These are phyloP conservation scores for Sporothrix euskadiensis DNA, from an alignment of 2,329 filamentous ascomycete genomes.

Conservation along the genomic window DNA sequence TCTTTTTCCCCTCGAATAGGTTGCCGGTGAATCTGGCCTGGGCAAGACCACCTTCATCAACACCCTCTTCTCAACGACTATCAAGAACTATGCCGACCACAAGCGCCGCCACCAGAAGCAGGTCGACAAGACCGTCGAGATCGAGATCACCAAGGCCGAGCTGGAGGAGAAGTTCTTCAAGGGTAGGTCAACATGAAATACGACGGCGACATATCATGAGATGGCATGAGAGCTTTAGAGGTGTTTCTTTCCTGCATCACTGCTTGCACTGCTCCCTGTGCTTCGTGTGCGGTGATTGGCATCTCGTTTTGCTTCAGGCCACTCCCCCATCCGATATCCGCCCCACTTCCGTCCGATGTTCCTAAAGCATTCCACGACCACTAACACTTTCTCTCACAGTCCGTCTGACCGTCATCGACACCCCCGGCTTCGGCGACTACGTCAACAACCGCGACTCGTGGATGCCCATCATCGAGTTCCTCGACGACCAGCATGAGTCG, in stretches of 20 bases:
- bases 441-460: constrained; percentile 99
- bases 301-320: background rate
- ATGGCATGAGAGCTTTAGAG: background rate
- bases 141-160: constrained; percentile 99
- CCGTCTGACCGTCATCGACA: constrained; percentile 97
- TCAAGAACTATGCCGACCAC: constrained; percentile 99
- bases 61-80: constrained; percentile 99
- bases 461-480: constrained; percentile 99
- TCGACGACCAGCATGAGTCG: constrained; percentile 99
- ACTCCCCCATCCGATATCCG: background rate
- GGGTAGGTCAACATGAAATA: constrained; percentile 57
- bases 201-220: background rate
- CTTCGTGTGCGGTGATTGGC: background rate
- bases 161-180: constrained; percentile 99
- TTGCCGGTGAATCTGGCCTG: constrained; percentile 96
- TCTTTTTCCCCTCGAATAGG: constrained; percentile 52
- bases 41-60: constrained; percentile 99
- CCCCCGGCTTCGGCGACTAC: constrained; percentile 98
- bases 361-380: background rate
- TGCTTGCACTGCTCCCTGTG: background rate
- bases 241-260: background rate
- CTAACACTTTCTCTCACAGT: constrained; percentile 55
- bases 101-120: constrained; percentile 99
- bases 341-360: background rate
- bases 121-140: constrained; percentile 99